Base-by-base conservation (phyloP, 2,329 filamentous ascomycete genomes). In the Waltergamsia citrina region DNA sequence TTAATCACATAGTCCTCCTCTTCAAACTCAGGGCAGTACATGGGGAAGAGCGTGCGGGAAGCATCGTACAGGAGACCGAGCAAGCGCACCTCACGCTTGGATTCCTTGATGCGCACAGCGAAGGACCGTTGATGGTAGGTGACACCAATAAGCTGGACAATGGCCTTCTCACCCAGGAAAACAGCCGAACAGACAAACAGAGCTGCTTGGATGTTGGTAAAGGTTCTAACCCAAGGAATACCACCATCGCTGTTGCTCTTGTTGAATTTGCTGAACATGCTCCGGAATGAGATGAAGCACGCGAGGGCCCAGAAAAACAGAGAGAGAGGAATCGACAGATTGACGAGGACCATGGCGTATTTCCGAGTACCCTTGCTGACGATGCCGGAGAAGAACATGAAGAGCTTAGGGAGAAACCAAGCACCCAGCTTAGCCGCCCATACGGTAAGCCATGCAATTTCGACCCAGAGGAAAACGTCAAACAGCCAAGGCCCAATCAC, bases 1-100 rank as follows among this genome's bases (percentile, higher is more conserved):
- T 84, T 85, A 53, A 98, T 95, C 48, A 86, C 69, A 52, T 88
- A 84, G 57, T 98, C 92, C 53, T 96, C 92, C 17, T 95, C 85
- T 14, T 73, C 69, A 48, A 98, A 96, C 48, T 96, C 90, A 17
- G 67, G 70, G 59, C 87, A 94, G 62, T 94, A 94, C 60, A 87
- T 82, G 18, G 92, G 92, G 51, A 96, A 98, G 33, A 96, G 67
- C 5, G 78, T 71, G 34, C 87, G 74, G 4, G 90, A 95, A 15
- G 88, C 87, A 43, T 96, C 88, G 55, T 93, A 95, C 36, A 98
- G 76, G 20, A 92, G 63, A 14, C 84, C 80, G 3, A 98, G 67
- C 3, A 96, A 72, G 50, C 77, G 73, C 31, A 96, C 74, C 44
- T 90, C 85, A 37, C 76, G 81, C 65, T 98, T 96, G 17, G 87